Evolutionary conservation across 192 early-diverging fungal genomes (phyloP).

Genomic region (Podila horticola): DNA sequence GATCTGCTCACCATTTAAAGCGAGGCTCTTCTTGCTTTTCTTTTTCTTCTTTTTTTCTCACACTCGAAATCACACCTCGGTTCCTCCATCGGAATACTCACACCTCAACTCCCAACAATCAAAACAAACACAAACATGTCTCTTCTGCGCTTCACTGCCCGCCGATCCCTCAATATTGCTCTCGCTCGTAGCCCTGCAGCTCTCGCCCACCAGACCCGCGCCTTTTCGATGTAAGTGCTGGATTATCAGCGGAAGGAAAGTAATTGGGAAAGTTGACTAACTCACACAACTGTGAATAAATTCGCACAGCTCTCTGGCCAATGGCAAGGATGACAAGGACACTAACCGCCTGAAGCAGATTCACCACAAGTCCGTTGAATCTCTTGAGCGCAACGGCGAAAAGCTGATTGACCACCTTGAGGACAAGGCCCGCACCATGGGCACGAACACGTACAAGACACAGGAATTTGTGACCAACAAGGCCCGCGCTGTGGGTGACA

Average conservation of each 20-base stretch:
- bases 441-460: not conserved
- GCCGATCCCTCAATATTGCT: conserved; percentile 18
- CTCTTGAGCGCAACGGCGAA: conserved; percentile 4
- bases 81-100: not conserved
- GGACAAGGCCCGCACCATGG: conserved; percentile 7
- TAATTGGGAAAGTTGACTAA: no score
- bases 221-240: conserved; percentile 15
- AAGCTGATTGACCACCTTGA: conserved; percentile 8
- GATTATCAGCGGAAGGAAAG: not conserved
- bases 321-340: conserved; percentile 23
- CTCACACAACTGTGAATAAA: not conserved
- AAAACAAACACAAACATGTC: conserved; percentile 24
- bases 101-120: not conserved
- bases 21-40: not conserved
- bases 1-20: not conserved
- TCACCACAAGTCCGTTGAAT: conserved; percentile 23
- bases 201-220: conserved; percentile 11
- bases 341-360: conserved; percentile 7
- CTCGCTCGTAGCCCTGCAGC: conserved; percentile 5
- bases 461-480: conserved; percentile 13
- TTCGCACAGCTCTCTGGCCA: not conserved
- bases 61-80: not conserved
- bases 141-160: conserved; percentile 25
- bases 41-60: not conserved
- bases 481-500: conserved; percentile 3